phyloP scores from a whole-genome alignment of 352 stramenopile genomes.

The Pythium rhizo-oryzae region DNA sequence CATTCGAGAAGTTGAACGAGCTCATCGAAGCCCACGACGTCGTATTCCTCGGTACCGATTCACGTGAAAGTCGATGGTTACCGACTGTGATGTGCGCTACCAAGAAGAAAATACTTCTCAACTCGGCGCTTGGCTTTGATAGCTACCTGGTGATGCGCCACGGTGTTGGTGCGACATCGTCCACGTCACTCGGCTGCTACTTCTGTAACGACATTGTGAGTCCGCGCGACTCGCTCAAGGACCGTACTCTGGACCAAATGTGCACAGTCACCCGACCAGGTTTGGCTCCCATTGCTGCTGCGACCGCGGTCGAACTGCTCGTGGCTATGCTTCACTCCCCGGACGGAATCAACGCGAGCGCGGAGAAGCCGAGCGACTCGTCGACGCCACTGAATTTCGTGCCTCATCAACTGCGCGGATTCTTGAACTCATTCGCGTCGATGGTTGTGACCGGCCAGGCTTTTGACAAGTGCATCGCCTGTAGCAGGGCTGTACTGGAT shows the following conservation, averaged over 20 bases:
- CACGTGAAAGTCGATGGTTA: conserved; percentile 97
- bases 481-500: conserved; percentile 88
- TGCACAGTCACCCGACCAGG: conserved; percentile 99
- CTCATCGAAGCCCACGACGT: conserved; percentile 95
- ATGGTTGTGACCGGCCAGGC: conserved; percentile 86
- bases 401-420: conserved; percentile 96
- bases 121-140: conserved; percentile 92
- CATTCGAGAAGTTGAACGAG: conserved; percentile 81
- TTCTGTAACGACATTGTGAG: conserved; percentile 99
- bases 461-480: conserved; percentile 97
- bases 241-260: conserved; percentile 99
- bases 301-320: conserved; percentile 96
- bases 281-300: conserved; percentile 91
- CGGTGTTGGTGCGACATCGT: conserved; percentile 50
- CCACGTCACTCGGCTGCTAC: conserved; percentile 93
- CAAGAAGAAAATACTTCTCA: conserved; percentile 91
- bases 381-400: conserved; percentile 80
- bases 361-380: conserved; percentile 55
- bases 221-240: conserved; percentile 95
- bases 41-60: conserved; percentile 98
- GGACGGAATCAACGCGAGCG: conserved; percentile 65
- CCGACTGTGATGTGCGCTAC: conserved; percentile 95
- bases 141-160: conserved; percentile 99
- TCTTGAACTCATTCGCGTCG: conserved; percentile 90
- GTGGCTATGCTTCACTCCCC: conserved; percentile 96